phyloP scores from a whole-genome alignment of 2,329 filamentous ascomycete species.

The Neurospora sp. region DNA sequence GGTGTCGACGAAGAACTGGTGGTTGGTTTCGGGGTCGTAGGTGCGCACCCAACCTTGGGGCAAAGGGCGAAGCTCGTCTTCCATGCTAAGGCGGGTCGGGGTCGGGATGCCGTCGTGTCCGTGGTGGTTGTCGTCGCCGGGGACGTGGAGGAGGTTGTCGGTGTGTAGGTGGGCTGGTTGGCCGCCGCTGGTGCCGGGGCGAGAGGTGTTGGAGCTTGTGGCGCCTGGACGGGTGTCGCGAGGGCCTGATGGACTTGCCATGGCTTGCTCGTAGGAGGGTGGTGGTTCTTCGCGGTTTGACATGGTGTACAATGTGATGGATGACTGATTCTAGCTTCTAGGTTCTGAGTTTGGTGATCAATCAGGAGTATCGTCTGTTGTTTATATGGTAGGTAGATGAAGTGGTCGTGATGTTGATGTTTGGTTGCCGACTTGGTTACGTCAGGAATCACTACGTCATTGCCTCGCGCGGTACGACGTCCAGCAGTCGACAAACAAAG shows the following conservation, averaged over 20 bases:
- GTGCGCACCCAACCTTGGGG: conserved; percentile 47
- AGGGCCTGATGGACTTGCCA: too few species aligned
- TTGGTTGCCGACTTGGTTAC: not conserved
- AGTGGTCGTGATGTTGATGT: not conserved
- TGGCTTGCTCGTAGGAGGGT: conserved; percentile 26
- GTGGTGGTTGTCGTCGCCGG: conserved; percentile 19
- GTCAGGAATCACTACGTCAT: not conserved
- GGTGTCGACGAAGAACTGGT: conserved; percentile 57
- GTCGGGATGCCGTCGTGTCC: conserved; percentile 36
- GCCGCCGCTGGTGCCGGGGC: not conserved
- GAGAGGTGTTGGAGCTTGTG: not conserved
- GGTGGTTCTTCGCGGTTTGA: conserved; percentile 16
- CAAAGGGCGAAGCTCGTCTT: conserved; percentile 46
- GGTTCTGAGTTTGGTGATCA: not conserved
- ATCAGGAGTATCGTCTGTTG: not conserved
- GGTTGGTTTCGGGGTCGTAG: conserved; percentile 41
- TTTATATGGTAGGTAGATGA: not conserved
- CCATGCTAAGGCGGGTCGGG: conserved; percentile 46
- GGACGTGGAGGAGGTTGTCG: conserved; percentile 6
- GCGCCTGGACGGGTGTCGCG: not conserved
- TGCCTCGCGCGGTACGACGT: not conserved
- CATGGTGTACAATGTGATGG: conserved; percentile 1
- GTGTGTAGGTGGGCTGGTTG: conserved; percentile 1
- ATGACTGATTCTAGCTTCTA: not conserved
- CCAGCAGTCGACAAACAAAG: not conserved